Percentiles rank a stretch among this genome's conserved stretches.
phyloP scores from a whole-genome alignment of 345 rosid species.

The Salix dunnii region DNA sequence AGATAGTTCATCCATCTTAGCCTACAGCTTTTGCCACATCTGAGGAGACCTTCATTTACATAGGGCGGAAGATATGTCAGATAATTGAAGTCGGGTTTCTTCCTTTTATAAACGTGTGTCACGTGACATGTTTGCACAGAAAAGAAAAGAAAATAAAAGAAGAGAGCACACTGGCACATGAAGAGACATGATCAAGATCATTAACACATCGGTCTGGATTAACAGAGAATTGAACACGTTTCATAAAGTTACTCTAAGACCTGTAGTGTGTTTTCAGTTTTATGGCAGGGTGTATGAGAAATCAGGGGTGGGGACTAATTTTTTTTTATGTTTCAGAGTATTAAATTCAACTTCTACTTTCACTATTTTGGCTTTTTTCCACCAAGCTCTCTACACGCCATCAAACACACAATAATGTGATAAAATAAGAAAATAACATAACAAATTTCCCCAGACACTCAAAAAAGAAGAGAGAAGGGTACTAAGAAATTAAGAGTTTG shows the following conservation, averaged over 20 bases:
- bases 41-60: conserved; percentile 38
- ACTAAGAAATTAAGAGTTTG: too few species aligned
- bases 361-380: too few species aligned
- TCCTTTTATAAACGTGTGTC: neutral
- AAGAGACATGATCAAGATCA: neutral
- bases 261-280: too few species aligned
- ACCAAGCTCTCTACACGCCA: too few species aligned
- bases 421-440: too few species aligned
- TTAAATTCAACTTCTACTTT: too few species aligned
- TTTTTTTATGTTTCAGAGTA: too few species aligned
- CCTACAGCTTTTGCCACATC: conserved; percentile 70
- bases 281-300: too few species aligned
- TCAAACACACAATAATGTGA: too few species aligned
- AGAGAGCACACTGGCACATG: neutral
- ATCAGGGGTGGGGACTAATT: too few species aligned
- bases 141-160: neutral
- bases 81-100: neutral
- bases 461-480: too few species aligned
- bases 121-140: neutral
- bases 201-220: neutral
- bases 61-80: neutral
- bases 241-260: neutral
- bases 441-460: too few species aligned
- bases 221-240: neutral
- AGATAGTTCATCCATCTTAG: conserved; percentile 70